Percentiles rank a stretch among this genome's conserved stretches.
Conservation (phyloP, 495 filamentous ascomycete genomes). For the Glonium stellatum region DNA sequence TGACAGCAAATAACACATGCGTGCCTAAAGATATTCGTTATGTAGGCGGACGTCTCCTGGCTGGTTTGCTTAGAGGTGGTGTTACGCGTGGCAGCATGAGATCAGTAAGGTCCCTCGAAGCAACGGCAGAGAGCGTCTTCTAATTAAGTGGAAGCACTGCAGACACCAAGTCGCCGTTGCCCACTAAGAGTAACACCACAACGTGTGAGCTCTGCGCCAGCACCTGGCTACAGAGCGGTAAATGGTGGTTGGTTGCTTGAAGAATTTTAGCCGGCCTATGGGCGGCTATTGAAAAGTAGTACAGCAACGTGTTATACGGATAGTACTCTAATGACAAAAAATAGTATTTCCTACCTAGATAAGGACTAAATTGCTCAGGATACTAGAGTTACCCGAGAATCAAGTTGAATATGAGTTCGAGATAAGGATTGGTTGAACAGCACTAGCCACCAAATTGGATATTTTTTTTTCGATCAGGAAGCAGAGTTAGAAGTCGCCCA, state of each 20-base stretch:
- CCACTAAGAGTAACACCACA: neutral
- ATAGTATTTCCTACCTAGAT: neutral
- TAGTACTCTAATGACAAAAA: neutral
- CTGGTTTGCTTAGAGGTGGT: neutral
- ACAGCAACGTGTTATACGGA: conserved; percentile 1
- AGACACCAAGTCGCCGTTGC: neutral
- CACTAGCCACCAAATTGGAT: neutral
- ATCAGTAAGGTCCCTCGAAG: neutral
- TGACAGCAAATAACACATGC: too few species aligned
- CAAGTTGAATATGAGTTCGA: neutral
- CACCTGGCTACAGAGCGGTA: neutral
- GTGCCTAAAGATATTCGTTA: too few species aligned
- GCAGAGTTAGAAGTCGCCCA: neutral
- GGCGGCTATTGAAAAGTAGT: neutral
- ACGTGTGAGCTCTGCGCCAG: neutral
- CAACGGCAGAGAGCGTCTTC: neutral
- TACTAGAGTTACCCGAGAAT: neutral
- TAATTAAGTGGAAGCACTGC: neutral
- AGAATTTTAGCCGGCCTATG: neutral
- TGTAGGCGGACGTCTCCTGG: neutral
- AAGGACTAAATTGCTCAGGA: neutral
- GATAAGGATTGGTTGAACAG: neutral
- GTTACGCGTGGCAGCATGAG: neutral
- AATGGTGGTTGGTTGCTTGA: neutral
- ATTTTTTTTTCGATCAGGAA: neutral